Percentiles rank a stretch among this genome's conserved stretches.
Conservation (phyloP, 176 grass and related monocot genomes). For the Ensete glaucum region DNA sequence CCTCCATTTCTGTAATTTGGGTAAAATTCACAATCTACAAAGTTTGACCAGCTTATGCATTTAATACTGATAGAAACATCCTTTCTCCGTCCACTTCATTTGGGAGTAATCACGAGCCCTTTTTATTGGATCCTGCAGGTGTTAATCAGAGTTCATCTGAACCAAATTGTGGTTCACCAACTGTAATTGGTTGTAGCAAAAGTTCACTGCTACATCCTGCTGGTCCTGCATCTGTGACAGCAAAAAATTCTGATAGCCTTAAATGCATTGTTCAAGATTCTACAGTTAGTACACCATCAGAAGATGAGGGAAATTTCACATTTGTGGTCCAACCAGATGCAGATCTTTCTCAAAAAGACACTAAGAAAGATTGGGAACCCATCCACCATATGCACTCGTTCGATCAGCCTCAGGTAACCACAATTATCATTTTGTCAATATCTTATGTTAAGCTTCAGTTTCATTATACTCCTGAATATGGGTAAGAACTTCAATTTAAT, state of each 20-base stretch:
- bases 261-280: slow-evolving; percentile 9
- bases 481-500: not conserved
- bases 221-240: not conserved
- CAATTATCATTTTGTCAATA: not conserved
- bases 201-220: slow-evolving; percentile 10
- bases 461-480: not conserved
- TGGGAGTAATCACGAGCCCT: slow-evolving; percentile 4
- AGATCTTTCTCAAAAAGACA: slow-evolving; percentile 49
- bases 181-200: slow-evolving; percentile 47
- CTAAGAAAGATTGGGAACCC: slow-evolving; percentile 41
- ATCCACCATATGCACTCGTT: slow-evolving; percentile 36
- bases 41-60: not conserved
- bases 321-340: slow-evolving; percentile 49
- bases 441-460: not conserved
- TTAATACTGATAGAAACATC: slow-evolving; percentile 5
- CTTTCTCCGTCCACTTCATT: not conserved
- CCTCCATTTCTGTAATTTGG: not conserved
- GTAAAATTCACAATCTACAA: too few relatives aligned
- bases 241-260: not conserved
- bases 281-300: slow-evolving; percentile 29
- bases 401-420: slow-evolving; percentile 44
- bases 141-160: slow-evolving; percentile 28
- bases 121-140: slow-evolving; percentile 17
- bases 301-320: slow-evolving; percentile 71
- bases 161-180: slow-evolving; percentile 50